Conservation (phyloP, 2,329 filamentous ascomycete species). For the Fusarium camptoceras region DNA sequence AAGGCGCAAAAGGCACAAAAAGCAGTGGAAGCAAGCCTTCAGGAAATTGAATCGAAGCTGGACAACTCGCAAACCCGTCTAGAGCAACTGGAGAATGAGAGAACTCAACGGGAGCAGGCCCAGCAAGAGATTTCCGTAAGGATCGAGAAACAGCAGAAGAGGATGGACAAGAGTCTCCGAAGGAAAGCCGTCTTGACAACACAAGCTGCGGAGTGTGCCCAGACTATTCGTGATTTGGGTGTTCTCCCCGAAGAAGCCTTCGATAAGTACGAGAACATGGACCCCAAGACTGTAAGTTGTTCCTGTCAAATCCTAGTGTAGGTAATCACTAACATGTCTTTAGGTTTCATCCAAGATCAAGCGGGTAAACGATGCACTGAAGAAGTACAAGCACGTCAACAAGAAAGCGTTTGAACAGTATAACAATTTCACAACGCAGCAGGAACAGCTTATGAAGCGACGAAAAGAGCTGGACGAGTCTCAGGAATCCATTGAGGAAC, state of each 20-base stretch:
- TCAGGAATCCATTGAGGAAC: slow-evolving; percentile 87
- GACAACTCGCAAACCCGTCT: slow-evolving; percentile 65
- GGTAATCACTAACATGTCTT: slow-evolving; percentile 17
- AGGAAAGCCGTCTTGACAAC: slow-evolving; percentile 84
- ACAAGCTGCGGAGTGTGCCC: slow-evolving; percentile 82
- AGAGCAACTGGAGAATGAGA: slow-evolving; percentile 66
- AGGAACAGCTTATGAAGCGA: slow-evolving; percentile 86
- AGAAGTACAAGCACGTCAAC: slow-evolving; percentile 98
- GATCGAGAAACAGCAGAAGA: slow-evolving; percentile 88
- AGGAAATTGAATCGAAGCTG: slow-evolving; percentile 79
- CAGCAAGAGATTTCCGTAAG: slow-evolving; percentile 80
- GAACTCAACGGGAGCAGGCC: slow-evolving; percentile 73
- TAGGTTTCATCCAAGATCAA: slow-evolving; percentile 77
- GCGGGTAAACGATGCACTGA: slow-evolving; percentile 90
- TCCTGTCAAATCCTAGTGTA: neutral
- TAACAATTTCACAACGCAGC: slow-evolving; percentile 93
- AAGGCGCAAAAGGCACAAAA: slow-evolving; percentile 77
- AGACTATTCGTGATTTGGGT: slow-evolving; percentile 92
- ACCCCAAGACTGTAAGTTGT: slow-evolving; percentile 75
- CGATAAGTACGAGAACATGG: slow-evolving; percentile 87
- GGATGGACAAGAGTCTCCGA: slow-evolving; percentile 91
- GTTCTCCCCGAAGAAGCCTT: slow-evolving; percentile 95
- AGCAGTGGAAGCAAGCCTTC: slow-evolving; percentile 74
- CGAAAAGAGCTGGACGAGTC: slow-evolving; percentile 88
- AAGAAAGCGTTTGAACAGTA: slow-evolving; percentile 99